Evolutionary conservation across 371 early-diverging fungal genomes (phyloP).

Genomic region (Homolaphlyctis polyrhiza): DNA sequence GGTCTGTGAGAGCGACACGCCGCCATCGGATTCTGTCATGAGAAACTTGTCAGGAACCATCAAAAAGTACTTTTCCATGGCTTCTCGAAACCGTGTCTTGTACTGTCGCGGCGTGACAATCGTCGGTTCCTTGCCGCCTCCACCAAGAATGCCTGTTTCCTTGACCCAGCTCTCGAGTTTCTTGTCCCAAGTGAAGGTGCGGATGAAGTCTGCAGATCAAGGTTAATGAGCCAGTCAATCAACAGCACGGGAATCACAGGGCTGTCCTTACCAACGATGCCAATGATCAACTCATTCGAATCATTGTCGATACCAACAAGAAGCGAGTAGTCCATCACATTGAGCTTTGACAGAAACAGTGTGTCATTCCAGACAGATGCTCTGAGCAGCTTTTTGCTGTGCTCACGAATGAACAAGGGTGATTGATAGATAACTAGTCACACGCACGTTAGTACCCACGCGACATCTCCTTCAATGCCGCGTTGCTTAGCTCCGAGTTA

Average conservation of each 20-base stretch:
- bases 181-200: slow-evolving; percentile 96
- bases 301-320: slow-evolving; percentile 85
- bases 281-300: slow-evolving; percentile 77
- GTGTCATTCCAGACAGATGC: slow-evolving; percentile 87
- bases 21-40: not conserved
- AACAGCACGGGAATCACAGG: not conserved
- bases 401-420: slow-evolving; percentile 83
- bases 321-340: slow-evolving; percentile 95
- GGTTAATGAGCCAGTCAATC: not conserved
- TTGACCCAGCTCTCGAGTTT: slow-evolving; percentile 93
- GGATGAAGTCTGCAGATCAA: slow-evolving; percentile 72
- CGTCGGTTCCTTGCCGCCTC: slow-evolving; percentile 84
- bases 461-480: not conserved
- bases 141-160: slow-evolving; percentile 78
- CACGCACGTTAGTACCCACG: too few relatives aligned
- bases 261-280: slow-evolving; percentile 73
- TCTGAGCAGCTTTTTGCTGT: slow-evolving; percentile 72
- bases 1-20: too few relatives aligned
- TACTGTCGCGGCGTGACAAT: slow-evolving; percentile 93
- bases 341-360: slow-evolving; percentile 73
- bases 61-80: slow-evolving; percentile 86
- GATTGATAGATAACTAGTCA: slow-evolving; percentile 68
- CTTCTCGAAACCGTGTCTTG: slow-evolving; percentile 80
- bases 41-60: slow-evolving; percentile 16
- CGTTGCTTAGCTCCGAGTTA: too few relatives aligned